A percentile compares a stretch with the other conserved stretches of the same genome.
Evolutionary conservation across 371 early-diverging fungal genomes (phyloP).

Genomic region (Modicella reniformis): DNA sequence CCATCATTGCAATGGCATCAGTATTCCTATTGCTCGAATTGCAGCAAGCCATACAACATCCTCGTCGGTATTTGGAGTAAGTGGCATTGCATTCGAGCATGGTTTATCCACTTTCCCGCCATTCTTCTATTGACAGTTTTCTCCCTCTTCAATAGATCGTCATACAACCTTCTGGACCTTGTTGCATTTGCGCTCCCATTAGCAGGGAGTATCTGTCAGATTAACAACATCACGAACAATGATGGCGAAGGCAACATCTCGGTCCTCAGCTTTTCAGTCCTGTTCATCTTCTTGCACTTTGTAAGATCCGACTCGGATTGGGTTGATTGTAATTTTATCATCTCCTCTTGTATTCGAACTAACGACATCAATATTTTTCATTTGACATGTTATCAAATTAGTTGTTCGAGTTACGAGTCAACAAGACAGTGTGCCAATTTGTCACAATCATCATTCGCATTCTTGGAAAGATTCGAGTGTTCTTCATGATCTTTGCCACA

Average conservation of each 20-base stretch:
- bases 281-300: slow-evolving; percentile 25
- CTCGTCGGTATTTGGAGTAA: slow-evolving; percentile 18
- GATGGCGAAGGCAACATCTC: not conserved
- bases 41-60: not conserved
- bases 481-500: not conserved
- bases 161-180: slow-evolving; percentile 23
- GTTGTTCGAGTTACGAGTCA: slow-evolving; percentile 26
- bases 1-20: slow-evolving; percentile 5
- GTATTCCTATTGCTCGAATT: slow-evolving; percentile 34
- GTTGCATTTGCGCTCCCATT: slow-evolving; percentile 10
- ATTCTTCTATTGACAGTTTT: not conserved
- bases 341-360: not conserved
- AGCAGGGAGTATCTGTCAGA: slow-evolving; percentile 13
- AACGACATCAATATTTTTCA: not conserved
- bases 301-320: slow-evolving; percentile 5
- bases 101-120: not conserved
- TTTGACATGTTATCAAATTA: not conserved
- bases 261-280: slow-evolving; percentile 18
- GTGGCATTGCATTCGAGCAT: not conserved
- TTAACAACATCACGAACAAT: not conserved
- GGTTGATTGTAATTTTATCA: not conserved
- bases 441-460: slow-evolving; percentile 12
- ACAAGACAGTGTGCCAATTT: slow-evolving; percentile 13
- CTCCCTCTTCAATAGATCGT: not conserved
- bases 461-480: slow-evolving; percentile 18